Evolutionary conservation across 2,329 filamentous ascomycete genomes (phyloP), one percentile per base, ranked within the genome.

Genomic region (Lecanoromycetidae sp.): DNA sequence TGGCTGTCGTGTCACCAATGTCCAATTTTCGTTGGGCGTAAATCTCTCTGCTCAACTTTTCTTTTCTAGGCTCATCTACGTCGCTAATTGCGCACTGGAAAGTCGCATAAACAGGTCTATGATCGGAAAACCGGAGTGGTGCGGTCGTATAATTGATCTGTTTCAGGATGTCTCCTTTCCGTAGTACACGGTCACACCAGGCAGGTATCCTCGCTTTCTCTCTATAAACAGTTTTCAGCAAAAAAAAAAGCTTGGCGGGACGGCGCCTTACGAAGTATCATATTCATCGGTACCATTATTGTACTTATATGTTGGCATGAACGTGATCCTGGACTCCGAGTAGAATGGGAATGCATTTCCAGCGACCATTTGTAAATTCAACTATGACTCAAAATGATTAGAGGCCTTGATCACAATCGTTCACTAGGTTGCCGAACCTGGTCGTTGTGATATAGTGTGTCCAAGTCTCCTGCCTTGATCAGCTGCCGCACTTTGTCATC

Each of bases 301-400:
- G 60, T 86, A 98, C 64, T 94, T 94, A 70, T 98, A 98, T 0
- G 91, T 98, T 0, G 91, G 91, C 58, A 84, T 74, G 61, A 98
- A 98, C 1, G 74, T 82, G 55, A 96, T 93, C 46, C 77, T 77
- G 4, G 84, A 82, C 66, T 98, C 91, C 0, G 86, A 90, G 63
- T 96, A 98, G 61, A 83, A 93, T 1, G 80, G 85, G 57, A 98
- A 98, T 0, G 85, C 81, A 36, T 87, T 72, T 0, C 90, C 91
- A 45, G 86, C 84, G 41, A 94, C 81, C 91, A 96, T 98, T 70
- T 96, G 88, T 7, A 96, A 70, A 61, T 96, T 95, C 48, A 98
- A 74, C 79, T 85, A 53, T 42, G 32, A n/a, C 54, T 36, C 26
- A 30, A 32, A 40, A 35, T 25, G 15, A 37, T 39, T 10, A 47